These are phyloP conservation scores for Umbilicaria muhlenbergii DNA, from an alignment of 495 filamentous ascomycete genomes.

Conservation along the genomic window DNA sequence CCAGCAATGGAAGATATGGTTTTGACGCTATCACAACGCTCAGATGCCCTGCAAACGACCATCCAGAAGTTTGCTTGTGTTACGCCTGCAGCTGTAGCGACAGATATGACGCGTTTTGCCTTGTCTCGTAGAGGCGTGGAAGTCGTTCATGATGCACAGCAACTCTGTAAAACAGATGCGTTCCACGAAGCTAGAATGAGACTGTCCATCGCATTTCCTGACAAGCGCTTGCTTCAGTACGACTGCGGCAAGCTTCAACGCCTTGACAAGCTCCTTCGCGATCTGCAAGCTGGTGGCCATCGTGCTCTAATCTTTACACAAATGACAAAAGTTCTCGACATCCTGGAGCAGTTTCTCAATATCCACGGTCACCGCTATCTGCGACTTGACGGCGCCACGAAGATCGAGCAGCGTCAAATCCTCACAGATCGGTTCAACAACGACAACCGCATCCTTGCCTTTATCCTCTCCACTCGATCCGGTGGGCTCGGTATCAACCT, in stretches of 20 bases:
- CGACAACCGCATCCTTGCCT: slow-evolving; percentile 77
- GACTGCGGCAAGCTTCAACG: slow-evolving; percentile 96
- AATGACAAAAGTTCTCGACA: slow-evolving; percentile 97
- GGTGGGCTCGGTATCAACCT: slow-evolving; percentile 94
- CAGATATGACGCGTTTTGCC: slow-evolving; percentile 41
- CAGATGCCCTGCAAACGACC: slow-evolving; percentile 51
- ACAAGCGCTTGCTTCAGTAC: slow-evolving; percentile 87
- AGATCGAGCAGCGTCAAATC: slow-evolving; percentile 88
- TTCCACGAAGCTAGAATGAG: slow-evolving; percentile 92
- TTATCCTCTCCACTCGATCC: slow-evolving; percentile 89
- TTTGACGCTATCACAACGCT: slow-evolving; percentile 53
- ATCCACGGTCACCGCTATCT: slow-evolving; percentile 96
- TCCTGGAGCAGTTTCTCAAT: slow-evolving; percentile 94
- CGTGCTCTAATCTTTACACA: slow-evolving; percentile 96
- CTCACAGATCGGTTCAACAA: slow-evolving; percentile 96
- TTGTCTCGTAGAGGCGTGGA: slow-evolving; percentile 45
- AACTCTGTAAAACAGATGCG: slow-evolving; percentile 52
- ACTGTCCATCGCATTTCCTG: slow-evolving; percentile 89
- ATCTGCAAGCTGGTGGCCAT: slow-evolving; percentile 78
- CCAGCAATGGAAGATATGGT: slow-evolving; percentile 56
- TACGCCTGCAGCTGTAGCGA: slow-evolving; percentile 72
- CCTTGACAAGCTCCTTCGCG: slow-evolving; percentile 72
- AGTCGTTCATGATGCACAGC: slow-evolving; percentile 34
- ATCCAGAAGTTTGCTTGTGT: slow-evolving; percentile 81
- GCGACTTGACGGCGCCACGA: slow-evolving; percentile 85